Evolutionary conservation across 768 basidiomycete genomes (phyloP).

Genomic region (Lepiota venenata): DNA sequence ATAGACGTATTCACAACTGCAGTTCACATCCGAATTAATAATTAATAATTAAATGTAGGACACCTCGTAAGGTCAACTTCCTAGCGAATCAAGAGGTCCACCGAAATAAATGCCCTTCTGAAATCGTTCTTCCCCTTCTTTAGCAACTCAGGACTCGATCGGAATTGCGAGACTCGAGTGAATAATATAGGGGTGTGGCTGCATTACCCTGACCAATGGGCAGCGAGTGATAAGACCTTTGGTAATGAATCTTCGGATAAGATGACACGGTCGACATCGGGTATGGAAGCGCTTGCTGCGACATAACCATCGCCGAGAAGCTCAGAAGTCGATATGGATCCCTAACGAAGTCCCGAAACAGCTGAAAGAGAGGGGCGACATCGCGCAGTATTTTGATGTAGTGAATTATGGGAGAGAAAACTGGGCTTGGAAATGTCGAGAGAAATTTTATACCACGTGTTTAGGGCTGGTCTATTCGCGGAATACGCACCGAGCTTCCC

Average conservation of each 20-base stretch:
- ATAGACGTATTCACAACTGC: no score
- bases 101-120: constrained; percentile 54
- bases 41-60: constrained; percentile 34
- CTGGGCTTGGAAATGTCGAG: not conserved
- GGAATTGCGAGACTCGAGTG: constrained; percentile 41
- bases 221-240: not conserved
- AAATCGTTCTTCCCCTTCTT: constrained; percentile 43
- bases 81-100: constrained; percentile 31
- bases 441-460: not conserved
- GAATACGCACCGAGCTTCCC: not conserved
- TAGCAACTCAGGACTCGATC: constrained; percentile 51
- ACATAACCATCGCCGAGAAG: no score
- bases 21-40: not conserved
- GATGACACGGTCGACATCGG: no score
- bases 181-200: constrained; percentile 31
- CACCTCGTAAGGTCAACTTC: constrained; percentile 63
- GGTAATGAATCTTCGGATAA: no score
- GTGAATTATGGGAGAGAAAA: not conserved
- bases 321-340: no score
- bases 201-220: no score
- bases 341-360: not conserved
- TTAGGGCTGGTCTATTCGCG: not conserved
- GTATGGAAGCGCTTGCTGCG: no score
- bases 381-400: not conserved
- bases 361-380: not conserved